Conservation (phyloP, 75 land plant species). For the Cupressus sempervirens region DNA sequence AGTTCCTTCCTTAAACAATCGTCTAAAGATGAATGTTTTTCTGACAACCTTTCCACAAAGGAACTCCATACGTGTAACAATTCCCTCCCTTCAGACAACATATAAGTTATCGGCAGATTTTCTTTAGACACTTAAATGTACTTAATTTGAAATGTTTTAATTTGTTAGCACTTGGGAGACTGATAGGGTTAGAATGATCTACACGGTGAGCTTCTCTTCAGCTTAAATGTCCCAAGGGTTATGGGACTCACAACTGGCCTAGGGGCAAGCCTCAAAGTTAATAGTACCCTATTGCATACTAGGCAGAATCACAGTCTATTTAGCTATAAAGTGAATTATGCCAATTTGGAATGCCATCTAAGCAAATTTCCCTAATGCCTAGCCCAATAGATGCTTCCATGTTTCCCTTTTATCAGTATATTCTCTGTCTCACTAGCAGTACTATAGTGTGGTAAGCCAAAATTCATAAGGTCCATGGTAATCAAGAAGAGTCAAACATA, state of each 20-base stretch:
- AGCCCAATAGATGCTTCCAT: not conserved
- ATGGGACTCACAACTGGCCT: not conserved
- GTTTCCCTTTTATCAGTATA: not conserved
- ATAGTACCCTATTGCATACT: not conserved
- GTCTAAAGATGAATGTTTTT: slow-evolving; percentile 24
- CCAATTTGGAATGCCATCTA: not conserved
- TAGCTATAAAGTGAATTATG: not conserved
- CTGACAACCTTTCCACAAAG: slow-evolving; percentile 27
- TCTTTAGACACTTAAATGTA: not conserved
- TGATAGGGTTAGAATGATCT: not conserved
- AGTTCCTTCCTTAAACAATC: slow-evolving; percentile 26
- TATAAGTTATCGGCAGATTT: not conserved
- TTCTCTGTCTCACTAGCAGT: not conserved
- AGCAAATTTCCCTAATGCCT: not conserved
- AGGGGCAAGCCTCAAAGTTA: not conserved
- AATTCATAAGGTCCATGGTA: not conserved
- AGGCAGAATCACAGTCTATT: not conserved
- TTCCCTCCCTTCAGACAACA: slow-evolving; percentile 18
- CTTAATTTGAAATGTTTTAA: not conserved
- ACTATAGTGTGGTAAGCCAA: not conserved
- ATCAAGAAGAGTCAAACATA: not conserved
- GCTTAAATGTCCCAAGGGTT: not conserved
- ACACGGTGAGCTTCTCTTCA: not conserved
- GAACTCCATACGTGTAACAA: slow-evolving; percentile 22
- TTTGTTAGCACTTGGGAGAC: not conserved